Base-by-base conservation (phyloP, 192 early-diverging fungal genomes). In the Coemansia sp. region DNA sequence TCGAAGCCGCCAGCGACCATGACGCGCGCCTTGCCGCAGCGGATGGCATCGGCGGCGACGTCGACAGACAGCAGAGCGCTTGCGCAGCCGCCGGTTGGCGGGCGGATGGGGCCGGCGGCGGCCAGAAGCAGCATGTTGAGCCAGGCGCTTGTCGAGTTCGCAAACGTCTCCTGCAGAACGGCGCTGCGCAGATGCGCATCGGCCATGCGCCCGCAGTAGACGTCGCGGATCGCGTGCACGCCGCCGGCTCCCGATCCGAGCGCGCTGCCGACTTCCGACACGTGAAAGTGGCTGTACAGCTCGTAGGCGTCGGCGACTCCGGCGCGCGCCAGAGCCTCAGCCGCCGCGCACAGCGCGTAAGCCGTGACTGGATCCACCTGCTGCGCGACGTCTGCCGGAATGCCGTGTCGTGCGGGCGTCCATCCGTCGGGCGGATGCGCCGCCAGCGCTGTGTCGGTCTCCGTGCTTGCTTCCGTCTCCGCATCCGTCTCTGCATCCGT, bases 241-340 rank as follows among this genome's bases (percentile, higher is more conserved):
- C 96, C 96, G 80, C 96, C 96, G 42, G 94, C 90, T 77, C 93
- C 94, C 45, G 92, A 91, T 46, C 96, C 96, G 57, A 91, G 84
- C 5, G 90, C 85, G 79, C 93, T 98, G 66, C 96, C 96, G 20
- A 98, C 87, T 65, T 98, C 89, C 50, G 91, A 88, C 9, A 96
- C 94, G 73, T 98, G 95, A 61, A 98, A 93, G 74, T 97, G 95
- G 73, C 90, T 82, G 88, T 93, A 98, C 82, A 98, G 92, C 85
- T 98, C 96, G 87, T 98, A 98, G 9, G 96, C 94, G 69, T 98
- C 96, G 25, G 94, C 94, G 65, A 98, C 89, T 77, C 96, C 96
- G 48, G 92, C 88, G 50, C 92, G 87, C 49, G 95, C 85, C 61
- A 98, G 84, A 5, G 96, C 93, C 83, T 98, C 96, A 17, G 93